These are phyloP conservation scores for Yamadazyma pseudoaaseri DNA, from an alignment of 1,139 yeast species.

Conservation along the genomic window DNA sequence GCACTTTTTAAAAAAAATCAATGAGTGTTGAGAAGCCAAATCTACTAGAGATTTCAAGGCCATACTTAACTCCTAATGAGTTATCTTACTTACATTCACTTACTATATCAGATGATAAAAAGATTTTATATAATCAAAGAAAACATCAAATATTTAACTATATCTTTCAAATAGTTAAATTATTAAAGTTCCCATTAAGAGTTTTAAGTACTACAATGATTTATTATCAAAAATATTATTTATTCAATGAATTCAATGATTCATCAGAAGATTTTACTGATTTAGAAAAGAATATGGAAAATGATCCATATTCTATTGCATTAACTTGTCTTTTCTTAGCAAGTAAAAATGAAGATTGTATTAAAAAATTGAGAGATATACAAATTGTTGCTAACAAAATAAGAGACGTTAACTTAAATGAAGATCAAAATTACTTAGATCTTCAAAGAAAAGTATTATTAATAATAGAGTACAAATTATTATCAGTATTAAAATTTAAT, in stretches of 20 bases:
- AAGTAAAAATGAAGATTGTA: slow-evolving; percentile 83
- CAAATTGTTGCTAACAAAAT: slow-evolving; percentile 44
- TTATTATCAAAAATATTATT: slow-evolving; percentile 68
- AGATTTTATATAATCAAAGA: slow-evolving; percentile 47
- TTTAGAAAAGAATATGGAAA: slow-evolving; percentile 25
- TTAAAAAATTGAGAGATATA: slow-evolving; percentile 70
- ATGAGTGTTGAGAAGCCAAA: slow-evolving; percentile 18
- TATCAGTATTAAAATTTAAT: slow-evolving; percentile 75
- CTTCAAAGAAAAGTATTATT: slow-evolving; percentile 53
- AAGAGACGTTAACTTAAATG: slow-evolving; percentile 29
- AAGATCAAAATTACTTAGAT: slow-evolving; percentile 33
- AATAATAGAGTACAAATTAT: slow-evolving; percentile 64
- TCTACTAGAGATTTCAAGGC: slow-evolving; percentile 56
- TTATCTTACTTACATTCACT: slow-evolving; percentile 50
- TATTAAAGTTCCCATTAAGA: slow-evolving; percentile 62
- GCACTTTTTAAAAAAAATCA: slow-evolving; percentile 1
- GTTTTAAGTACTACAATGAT: slow-evolving; percentile 68
- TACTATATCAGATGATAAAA: slow-evolving; percentile 51
- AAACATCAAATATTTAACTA: slow-evolving; percentile 56
- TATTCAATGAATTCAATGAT: slow-evolving; percentile 59
- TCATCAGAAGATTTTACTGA: slow-evolving; percentile 19
- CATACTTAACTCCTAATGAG: slow-evolving; percentile 60
- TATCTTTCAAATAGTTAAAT: slow-evolving; percentile 50
- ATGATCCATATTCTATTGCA: slow-evolving; percentile 56
- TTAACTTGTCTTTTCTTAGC: slow-evolving; percentile 77